These are phyloP conservation scores for Colletotrichum australisinense DNA, from an alignment of 2,329 filamentous ascomycete genomes.

Conservation along the genomic window DNA sequence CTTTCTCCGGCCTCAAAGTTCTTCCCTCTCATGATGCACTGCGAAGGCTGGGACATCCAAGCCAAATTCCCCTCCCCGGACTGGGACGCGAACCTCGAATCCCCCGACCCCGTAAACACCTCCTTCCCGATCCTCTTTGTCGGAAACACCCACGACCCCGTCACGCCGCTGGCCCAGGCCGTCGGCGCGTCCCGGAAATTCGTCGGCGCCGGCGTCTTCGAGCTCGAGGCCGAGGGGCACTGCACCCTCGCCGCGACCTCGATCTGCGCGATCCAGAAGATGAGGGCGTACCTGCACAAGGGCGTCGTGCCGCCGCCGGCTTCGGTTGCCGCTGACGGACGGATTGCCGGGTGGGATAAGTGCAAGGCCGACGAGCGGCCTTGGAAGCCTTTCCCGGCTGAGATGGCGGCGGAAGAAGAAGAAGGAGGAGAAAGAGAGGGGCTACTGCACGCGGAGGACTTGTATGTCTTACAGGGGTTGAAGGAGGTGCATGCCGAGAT, in stretches of 20 bases:
- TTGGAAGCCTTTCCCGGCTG: conserved; percentile 37
- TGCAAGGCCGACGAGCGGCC: conserved; percentile 44
- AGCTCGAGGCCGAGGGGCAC: conserved; percentile 50
- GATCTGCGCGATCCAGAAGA: conserved; percentile 47
- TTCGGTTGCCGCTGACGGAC: conserved; percentile 36
- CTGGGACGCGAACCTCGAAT: conserved; percentile 43
- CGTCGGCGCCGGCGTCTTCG: conserved; percentile 49
- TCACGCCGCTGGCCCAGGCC: conserved; percentile 65
- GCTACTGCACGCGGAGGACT: conserved; percentile 13
- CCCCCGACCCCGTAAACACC: conserved; percentile 45
- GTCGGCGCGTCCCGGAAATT: conserved; percentile 53
- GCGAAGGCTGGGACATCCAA: conserved; percentile 49
- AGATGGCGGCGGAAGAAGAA: neutral
- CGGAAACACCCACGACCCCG: conserved; percentile 68
- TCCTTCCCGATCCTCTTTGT: conserved; percentile 67
- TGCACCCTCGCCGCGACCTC: conserved; percentile 49
- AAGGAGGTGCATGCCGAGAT: conserved; percentile 29
- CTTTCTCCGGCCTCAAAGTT: conserved; percentile 39
- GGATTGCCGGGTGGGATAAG: conserved; percentile 39
- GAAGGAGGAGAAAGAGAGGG: neutral
- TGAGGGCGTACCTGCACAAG: conserved; percentile 48
- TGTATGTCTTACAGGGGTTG: conserved; percentile 11
- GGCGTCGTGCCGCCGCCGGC: conserved; percentile 46
- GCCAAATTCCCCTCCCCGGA: conserved; percentile 43
- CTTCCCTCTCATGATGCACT: conserved; percentile 46